phyloP scores from a whole-genome alignment of 257 asterid genomes.

The Solanum sejunctum region DNA sequence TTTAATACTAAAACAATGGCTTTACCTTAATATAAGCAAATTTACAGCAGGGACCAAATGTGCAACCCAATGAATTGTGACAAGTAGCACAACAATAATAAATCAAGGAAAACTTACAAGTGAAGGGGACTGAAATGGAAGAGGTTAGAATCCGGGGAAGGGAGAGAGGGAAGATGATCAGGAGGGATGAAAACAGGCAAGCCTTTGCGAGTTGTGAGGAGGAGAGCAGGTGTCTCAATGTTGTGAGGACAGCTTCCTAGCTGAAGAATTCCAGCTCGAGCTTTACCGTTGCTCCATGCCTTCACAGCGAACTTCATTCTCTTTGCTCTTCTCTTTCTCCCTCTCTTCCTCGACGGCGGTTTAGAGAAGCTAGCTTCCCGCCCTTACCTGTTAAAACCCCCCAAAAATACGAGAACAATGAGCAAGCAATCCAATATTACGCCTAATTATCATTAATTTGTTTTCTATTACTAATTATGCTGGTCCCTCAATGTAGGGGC shows the following conservation, averaged over 20 bases:
- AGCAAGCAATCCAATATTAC: not conserved
- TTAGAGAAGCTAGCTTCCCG: not conserved
- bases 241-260: slow-evolving; percentile 31
- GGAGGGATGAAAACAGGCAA: slow-evolving; percentile 82
- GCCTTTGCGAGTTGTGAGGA: slow-evolving; percentile 75
- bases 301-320: slow-evolving; percentile 56
- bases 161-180: slow-evolving; percentile 75
- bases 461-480: no score
- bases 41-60: not conserved
- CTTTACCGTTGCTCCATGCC: slow-evolving; percentile 67
- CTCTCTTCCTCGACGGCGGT: not conserved
- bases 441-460: not conserved
- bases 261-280: slow-evolving; percentile 58
- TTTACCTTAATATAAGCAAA: not conserved
- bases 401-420: not conserved
- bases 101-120: slow-evolving; percentile 31
- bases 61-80: not conserved
- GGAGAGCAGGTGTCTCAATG: slow-evolving; percentile 78
- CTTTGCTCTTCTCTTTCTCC: not conserved
- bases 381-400: not conserved
- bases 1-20: not conserved
- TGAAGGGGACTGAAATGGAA: slow-evolving; percentile 79
- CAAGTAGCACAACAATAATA: not conserved
- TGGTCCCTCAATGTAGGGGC: no score
- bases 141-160: slow-evolving; percentile 62